Conservation (phyloP, 73 alveolate species). For the Paraurostyla sp. region DNA sequence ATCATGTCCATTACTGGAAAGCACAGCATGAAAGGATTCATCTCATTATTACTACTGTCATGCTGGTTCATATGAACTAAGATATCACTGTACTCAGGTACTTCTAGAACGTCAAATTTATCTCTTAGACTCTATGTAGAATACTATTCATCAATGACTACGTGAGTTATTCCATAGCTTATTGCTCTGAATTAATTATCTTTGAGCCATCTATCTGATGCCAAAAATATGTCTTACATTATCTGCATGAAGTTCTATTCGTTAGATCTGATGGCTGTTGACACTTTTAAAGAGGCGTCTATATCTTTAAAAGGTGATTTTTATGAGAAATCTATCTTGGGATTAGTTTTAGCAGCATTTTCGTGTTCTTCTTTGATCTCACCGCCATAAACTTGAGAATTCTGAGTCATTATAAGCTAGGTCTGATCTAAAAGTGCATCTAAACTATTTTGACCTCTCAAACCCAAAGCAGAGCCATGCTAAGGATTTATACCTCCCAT, state of each 20-base stretch:
- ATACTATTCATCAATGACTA: conserved; percentile 74
- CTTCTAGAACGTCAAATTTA: conserved; percentile 74
- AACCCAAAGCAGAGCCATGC: neutral
- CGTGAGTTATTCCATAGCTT: conserved; percentile 88
- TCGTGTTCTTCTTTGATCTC: conserved; percentile 42
- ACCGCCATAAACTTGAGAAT: conserved; percentile 24
- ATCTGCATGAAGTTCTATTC: conserved; percentile 74
- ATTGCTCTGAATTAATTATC: conserved; percentile 59
- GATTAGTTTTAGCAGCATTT: too few species aligned
- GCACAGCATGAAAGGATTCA: conserved; percentile 75
- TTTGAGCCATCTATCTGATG: conserved; percentile 54
- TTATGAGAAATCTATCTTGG: too few species aligned
- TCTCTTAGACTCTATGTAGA: conserved; percentile 68
- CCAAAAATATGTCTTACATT: conserved; percentile 72
- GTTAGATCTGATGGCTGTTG: too few species aligned
- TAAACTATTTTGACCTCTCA: conserved; percentile 29
- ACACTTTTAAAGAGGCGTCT: too few species aligned
- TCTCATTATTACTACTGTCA: conserved; percentile 50
- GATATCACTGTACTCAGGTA: conserved; percentile 62
- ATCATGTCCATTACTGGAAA: conserved; percentile 90
- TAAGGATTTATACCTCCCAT: conserved; percentile 18
- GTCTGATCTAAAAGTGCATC: conserved; percentile 60
- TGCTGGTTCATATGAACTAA: neutral
- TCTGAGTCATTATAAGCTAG: conserved; percentile 45
- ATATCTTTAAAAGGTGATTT: too few species aligned